phyloP scores from a whole-genome alignment of 164 flowering plant species.

The Magnolia sinica region DNA sequence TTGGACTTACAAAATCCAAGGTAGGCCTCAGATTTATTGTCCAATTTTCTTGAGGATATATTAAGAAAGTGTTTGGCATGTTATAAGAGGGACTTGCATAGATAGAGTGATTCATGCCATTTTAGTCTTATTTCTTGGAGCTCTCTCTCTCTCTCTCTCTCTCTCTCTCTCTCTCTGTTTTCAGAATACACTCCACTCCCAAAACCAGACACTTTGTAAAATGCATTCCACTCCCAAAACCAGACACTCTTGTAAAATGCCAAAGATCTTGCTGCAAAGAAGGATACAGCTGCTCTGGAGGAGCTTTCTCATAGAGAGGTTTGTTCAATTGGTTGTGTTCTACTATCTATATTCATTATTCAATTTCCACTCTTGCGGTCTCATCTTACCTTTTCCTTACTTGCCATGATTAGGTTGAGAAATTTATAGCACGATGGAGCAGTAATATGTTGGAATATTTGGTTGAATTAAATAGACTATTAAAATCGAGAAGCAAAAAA shows the following conservation, averaged over 20 bases:
- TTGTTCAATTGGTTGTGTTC: slow-evolving; percentile 6
- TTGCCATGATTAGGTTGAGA: slow-evolving; percentile 48
- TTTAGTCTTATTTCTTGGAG: too few relatives aligned
- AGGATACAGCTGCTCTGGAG: slow-evolving; percentile 58
- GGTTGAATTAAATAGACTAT: too few relatives aligned
- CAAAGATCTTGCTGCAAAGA: slow-evolving; percentile 66
- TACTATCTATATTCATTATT: background rate
- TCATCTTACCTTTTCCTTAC: background rate
- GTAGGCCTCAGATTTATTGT: too few relatives aligned
- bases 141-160: too few relatives aligned
- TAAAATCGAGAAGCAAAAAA: too few relatives aligned
- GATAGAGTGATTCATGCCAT: too few relatives aligned
- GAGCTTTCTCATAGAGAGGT: slow-evolving; percentile 66
- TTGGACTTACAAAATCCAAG: too few relatives aligned
- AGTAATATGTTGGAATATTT: too few relatives aligned
- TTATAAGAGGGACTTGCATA: too few relatives aligned
- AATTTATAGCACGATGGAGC: slow-evolving; percentile 66
- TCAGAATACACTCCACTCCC: slow-evolving; percentile 41
- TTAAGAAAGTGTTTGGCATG: too few relatives aligned
- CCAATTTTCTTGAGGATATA: too few relatives aligned
- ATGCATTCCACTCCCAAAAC: slow-evolving; percentile 46
- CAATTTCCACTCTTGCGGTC: background rate
- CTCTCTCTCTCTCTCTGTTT: too few relatives aligned
- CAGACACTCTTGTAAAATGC: slow-evolving; percentile 54
- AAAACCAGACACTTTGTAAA: slow-evolving; percentile 51